These are phyloP conservation scores for Yamadazyma friedrichii DNA, from an alignment of 1,139 yeast species.

Conservation along the genomic window DNA sequence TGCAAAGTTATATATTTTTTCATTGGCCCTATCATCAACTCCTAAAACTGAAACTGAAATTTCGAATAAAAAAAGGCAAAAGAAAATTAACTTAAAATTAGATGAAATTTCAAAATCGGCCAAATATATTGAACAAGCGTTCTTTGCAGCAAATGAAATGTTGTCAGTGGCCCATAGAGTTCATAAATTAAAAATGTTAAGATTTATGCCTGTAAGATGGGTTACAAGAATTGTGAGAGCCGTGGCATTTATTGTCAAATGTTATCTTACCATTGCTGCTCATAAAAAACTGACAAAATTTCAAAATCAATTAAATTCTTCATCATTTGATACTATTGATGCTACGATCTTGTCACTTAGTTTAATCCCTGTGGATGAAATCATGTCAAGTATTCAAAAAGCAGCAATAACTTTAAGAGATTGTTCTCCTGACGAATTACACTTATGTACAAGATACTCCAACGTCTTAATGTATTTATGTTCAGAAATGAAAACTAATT, in stretches of 20 bases:
- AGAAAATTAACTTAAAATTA: slow-evolving; percentile 43
- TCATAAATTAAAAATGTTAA: slow-evolving; percentile 59
- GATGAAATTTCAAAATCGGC: slow-evolving; percentile 76
- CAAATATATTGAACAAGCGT: slow-evolving; percentile 77
- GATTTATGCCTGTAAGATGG: slow-evolving; percentile 91
- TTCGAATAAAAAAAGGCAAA: slow-evolving; percentile 13
- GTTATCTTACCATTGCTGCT: slow-evolving; percentile 68
- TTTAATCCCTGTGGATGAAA: slow-evolving; percentile 68
- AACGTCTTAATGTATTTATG: slow-evolving; percentile 77
- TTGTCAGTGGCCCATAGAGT: slow-evolving; percentile 70
- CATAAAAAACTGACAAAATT: slow-evolving; percentile 28
- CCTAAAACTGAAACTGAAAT: slow-evolving; percentile 22
- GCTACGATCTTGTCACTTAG: slow-evolving; percentile 59
- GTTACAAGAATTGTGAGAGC: slow-evolving; percentile 85
- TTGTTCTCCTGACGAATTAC: slow-evolving; percentile 88
- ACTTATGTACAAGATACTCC: slow-evolving; percentile 77
- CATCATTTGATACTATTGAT: slow-evolving; percentile 31
- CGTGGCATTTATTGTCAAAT: slow-evolving; percentile 85
- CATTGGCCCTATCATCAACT: slow-evolving; percentile 70
- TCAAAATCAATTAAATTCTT: slow-evolving; percentile 23
- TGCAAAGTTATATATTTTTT: slow-evolving; percentile 77
- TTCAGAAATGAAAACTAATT: slow-evolving; percentile 61
- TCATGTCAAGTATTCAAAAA: slow-evolving; percentile 62
- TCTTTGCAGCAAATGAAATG: slow-evolving; percentile 80
- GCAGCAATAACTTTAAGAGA: slow-evolving; percentile 77